A percentile compares a stretch with the other conserved stretches of the same genome.
Evolutionary conservation across 768 basidiomycete genomes (phyloP).

Genomic region (Heimioporus sp.): DNA sequence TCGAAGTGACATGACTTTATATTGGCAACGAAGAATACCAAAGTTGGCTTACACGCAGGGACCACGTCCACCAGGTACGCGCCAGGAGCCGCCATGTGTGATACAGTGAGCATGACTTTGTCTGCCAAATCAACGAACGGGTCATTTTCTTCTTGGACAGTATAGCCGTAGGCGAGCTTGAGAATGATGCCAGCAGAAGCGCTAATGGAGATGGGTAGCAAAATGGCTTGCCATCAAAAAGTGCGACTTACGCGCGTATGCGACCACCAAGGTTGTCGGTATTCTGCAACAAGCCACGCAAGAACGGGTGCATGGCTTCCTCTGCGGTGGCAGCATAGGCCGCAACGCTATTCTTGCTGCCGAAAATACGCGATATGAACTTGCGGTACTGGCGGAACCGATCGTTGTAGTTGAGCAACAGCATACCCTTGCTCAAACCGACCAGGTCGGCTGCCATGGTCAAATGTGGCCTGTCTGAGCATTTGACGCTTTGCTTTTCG

Average conservation of each 20-base stretch:
- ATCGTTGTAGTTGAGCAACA: constrained; percentile 39
- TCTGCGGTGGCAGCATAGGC: too few relatives aligned
- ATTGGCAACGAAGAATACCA: neutral
- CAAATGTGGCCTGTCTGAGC: constrained; percentile 59
- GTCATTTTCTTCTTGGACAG: constrained; percentile 49
- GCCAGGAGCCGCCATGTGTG: constrained; percentile 46
- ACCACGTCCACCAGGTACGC: constrained; percentile 51
- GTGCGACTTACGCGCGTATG: constrained; percentile 35
- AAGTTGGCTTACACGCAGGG: constrained; percentile 34
- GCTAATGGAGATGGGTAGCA: constrained; percentile 13
- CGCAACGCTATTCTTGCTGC: constrained; percentile 23
- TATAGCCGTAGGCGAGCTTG: constrained; percentile 55
- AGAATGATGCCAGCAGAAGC: constrained; percentile 51
- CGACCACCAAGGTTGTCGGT: constrained; percentile 28
- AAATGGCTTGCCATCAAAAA: constrained; percentile 41
- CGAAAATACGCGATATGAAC: constrained; percentile 40
- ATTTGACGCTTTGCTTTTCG: constrained; percentile 63
- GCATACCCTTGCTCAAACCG: constrained; percentile 34
- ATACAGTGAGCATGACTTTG: constrained; percentile 50
- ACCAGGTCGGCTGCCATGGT: constrained; percentile 39
- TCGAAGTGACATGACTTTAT: neutral
- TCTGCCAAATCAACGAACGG: constrained; percentile 53
- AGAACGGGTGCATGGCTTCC: too few relatives aligned
- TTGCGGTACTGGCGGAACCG: constrained; percentile 42
- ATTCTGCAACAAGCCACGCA: too few relatives aligned